Conservation (phyloP, 2,329 filamentous ascomycete species). For the Bipolaris bicolor region DNA sequence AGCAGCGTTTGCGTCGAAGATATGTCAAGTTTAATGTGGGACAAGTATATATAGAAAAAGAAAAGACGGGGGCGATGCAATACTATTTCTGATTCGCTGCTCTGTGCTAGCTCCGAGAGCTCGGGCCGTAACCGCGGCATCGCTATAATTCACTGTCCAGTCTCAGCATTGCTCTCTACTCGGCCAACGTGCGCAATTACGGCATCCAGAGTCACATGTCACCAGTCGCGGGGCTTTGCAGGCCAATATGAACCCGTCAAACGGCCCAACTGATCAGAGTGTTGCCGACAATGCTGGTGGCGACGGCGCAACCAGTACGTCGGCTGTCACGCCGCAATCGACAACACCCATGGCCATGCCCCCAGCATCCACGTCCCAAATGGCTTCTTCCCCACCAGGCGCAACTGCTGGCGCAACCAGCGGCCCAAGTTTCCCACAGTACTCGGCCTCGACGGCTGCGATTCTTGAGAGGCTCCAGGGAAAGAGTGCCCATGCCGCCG, state of each 20-base stretch:
- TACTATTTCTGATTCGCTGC: conserved; percentile 1
- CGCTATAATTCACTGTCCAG: conserved; percentile 3
- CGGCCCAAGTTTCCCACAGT: conserved; percentile 37
- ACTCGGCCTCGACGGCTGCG: conserved; percentile 50
- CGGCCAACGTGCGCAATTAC: conserved; percentile 7
- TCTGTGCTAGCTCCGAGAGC: conserved; percentile 8
- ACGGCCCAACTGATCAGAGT: conserved; percentile 11
- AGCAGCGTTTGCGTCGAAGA: too few relatives aligned
- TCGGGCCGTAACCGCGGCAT: conserved; percentile 8
- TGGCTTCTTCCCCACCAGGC: conserved; percentile 25
- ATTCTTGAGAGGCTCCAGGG: conserved; percentile 50
- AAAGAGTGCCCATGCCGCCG: conserved; percentile 42
- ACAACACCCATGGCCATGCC: conserved; percentile 26
- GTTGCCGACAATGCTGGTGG: conserved; percentile 26
- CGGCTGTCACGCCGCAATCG: conserved; percentile 26
- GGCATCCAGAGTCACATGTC: conserved; percentile 5
- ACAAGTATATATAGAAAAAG: neutral
- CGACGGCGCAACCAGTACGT: conserved; percentile 26
- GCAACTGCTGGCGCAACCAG: conserved; percentile 19
- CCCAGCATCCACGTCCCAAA: conserved; percentile 38
- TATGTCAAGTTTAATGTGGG: neutral
- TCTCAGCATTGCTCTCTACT: neutral
- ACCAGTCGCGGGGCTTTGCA: conserved; percentile 20
- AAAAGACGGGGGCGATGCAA: conserved; percentile 2
- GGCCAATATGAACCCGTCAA: conserved; percentile 29